Base-by-base conservation (phyloP, 768 basidiomycete genomes). In the Mycena crocata region DNA sequence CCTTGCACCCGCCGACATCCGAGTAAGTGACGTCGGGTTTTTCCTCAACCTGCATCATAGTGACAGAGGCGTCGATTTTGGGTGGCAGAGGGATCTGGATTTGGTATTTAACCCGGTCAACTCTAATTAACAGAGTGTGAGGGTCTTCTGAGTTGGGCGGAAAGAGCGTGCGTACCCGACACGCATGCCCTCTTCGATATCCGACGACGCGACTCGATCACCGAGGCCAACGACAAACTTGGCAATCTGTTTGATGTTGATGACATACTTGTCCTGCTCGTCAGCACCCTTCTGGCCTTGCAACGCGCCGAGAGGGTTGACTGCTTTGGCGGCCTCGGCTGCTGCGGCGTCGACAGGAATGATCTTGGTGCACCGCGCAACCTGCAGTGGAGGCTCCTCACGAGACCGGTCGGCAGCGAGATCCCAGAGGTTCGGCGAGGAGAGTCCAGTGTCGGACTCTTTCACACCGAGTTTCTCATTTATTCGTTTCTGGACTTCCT, bases 111-210 rank as follows among this genome's bases (percentile, higher is more conserved):
- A 93, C 93, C 54, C 96, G 90, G 80, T 97, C 96, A 56, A 98
- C 96, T 48, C 96, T 98, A 71, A 17, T 67, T n/a, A n/a, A n/a
- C 39, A 71, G 61, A 56, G 8, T 46, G 45, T 54, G 34, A 57
- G 37, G 19, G 35, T 57, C 49, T 34, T 9, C 21, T 6, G n/a
- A 30, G 37, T 42, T 32, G 35, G 28, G 30, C 23, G 42, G 34
- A 23, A 10, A 50, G 15, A 26, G 23, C n/a, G 15, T 19, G 15
- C 23, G 75, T 75, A 98, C 97, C 97, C 98, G 42, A 99, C 98
- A 58, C 98, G 92, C 98, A 99, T 99, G n/a, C 98, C 98, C 83
- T 99, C 98, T 78, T 99, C 98, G 57, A 99, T 96, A 82, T 99
- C 98, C 3, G 97, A 98, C 14, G 96, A 94, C 26, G 98, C 94